Conservation (phyloP, 805 yeast genomes). For the Zygoascus bituminiphila region DNA sequence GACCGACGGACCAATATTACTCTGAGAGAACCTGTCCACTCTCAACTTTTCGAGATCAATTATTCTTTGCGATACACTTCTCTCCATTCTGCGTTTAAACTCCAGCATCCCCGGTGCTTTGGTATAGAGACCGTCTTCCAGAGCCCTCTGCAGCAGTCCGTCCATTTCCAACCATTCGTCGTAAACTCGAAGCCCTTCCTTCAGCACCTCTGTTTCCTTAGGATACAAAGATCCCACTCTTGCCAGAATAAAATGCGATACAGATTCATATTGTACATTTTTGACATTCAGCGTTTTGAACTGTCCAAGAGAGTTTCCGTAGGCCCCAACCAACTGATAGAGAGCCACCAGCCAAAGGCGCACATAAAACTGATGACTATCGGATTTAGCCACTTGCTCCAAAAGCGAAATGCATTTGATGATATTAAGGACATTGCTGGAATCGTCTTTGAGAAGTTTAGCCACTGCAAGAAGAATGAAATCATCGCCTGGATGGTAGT, state of each 20-base stretch:
- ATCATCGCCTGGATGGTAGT: conserved; percentile 64
- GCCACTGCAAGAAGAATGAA: conserved; percentile 50
- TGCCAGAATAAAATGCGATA: conserved; percentile 42
- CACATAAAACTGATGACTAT: conserved; percentile 65
- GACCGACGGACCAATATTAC: conserved; percentile 3
- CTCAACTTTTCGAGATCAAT: conserved; percentile 25
- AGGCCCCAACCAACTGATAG: conserved; percentile 51
- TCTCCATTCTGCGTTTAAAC: conserved; percentile 43
- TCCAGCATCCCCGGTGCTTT: conserved; percentile 61
- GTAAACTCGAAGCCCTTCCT: conserved; percentile 43
- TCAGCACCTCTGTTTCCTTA: conserved; percentile 31
- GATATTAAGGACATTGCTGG: conserved; percentile 49
- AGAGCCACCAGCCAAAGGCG: conserved; percentile 63
- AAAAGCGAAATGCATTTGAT: conserved; percentile 40
- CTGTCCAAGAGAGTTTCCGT: conserved; percentile 41
- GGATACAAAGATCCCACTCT: conserved; percentile 44
- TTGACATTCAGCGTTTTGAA: conserved; percentile 55
- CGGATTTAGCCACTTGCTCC: conserved; percentile 47
- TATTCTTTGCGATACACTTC: conserved; percentile 37
- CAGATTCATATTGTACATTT: conserved; percentile 67
- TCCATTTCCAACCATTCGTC: conserved; percentile 44
- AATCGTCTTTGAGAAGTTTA: conserved; percentile 22
- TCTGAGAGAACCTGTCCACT: conserved; percentile 12
- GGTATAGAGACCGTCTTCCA: conserved; percentile 51
- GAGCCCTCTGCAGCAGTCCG: conserved; percentile 42